A percentile compares a stretch with the other conserved stretches of the same genome.
These are phyloP conservation scores for Dendrothele bispora DNA, from an alignment of 768 basidiomycete species.

Conservation along the genomic window DNA sequence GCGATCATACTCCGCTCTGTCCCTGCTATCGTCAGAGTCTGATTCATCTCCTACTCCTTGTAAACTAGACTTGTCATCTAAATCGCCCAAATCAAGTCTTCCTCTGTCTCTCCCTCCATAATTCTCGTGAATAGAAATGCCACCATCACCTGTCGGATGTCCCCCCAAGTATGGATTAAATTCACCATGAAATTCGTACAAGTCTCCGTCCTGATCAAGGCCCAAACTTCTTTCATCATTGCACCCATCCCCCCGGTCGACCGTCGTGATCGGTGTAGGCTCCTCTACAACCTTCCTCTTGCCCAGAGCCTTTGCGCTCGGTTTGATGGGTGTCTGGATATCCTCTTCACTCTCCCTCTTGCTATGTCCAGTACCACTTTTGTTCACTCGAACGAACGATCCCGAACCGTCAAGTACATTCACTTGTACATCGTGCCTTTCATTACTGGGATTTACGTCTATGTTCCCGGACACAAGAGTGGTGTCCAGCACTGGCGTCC, in stretches of 20 bases:
- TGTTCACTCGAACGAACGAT: not conserved
- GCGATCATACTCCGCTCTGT: not conserved
- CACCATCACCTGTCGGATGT: constrained; percentile 30
- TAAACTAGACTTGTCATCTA: too few relatives aligned
- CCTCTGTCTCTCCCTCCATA: too few relatives aligned
- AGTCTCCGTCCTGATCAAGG: too few relatives aligned
- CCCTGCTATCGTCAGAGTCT: too few relatives aligned
- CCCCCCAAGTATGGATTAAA: constrained; percentile 49
- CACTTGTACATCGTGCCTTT: not conserved
- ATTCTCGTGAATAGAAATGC: too few relatives aligned
- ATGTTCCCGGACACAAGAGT: not conserved
- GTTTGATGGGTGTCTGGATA: constrained; percentile 45
- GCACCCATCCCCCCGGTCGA: too few relatives aligned
- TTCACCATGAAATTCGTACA: too few relatives aligned
- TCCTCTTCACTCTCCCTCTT: constrained; percentile 36
- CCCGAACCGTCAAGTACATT: not conserved
- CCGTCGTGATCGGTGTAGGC: too few relatives aligned
- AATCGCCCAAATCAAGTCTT: too few relatives aligned
- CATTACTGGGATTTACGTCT: not conserved
- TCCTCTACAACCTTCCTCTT: constrained; percentile 73
- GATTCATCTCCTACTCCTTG: too few relatives aligned
- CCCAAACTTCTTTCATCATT: too few relatives aligned
- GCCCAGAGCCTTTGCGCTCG: constrained; percentile 86
- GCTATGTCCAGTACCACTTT: constrained; percentile 19
- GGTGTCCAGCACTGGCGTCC: constrained; percentile 2